phyloP scores from a whole-genome alignment of 225 moss, liverwort and hornwort genomes.

The Pseudisothecium myosuroides region DNA sequence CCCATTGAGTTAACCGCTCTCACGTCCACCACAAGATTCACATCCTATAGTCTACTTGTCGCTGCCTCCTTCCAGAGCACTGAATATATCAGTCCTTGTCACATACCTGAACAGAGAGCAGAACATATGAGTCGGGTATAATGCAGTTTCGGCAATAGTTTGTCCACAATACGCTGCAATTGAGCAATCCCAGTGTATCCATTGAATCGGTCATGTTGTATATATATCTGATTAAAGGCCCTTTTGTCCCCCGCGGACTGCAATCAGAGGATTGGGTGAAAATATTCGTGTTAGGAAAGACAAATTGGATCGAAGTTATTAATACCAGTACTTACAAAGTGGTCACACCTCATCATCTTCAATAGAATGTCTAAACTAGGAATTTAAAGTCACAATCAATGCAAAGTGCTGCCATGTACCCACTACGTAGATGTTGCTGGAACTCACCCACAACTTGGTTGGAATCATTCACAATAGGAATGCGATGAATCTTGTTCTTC shows the following conservation, averaged over 20 bases:
- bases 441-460: constrained; percentile 66
- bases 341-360: neutral
- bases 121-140: neutral
- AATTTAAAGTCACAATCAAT: neutral
- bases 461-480: constrained; percentile 58
- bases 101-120: constrained; percentile 55
- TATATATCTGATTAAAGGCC: neutral
- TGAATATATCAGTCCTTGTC: constrained; percentile 82
- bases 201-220: neutral
- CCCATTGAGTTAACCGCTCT: neutral
- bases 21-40: neutral
- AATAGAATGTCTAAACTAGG: neutral
- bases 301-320: neutral
- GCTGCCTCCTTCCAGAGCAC: constrained; percentile 44
- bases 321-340: neutral
- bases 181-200: neutral
- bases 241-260: neutral
- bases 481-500: constrained; percentile 93
- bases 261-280: neutral
- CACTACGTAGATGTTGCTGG: neutral
- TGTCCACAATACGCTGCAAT: neutral
- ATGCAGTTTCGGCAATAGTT: neutral
- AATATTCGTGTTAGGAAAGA: neutral
- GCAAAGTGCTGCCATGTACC: neutral
- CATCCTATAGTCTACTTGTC: constrained; percentile 2